phyloP scores from a whole-genome alignment of 352 stramenopile genomes.

The Phytophthora foliorum region DNA sequence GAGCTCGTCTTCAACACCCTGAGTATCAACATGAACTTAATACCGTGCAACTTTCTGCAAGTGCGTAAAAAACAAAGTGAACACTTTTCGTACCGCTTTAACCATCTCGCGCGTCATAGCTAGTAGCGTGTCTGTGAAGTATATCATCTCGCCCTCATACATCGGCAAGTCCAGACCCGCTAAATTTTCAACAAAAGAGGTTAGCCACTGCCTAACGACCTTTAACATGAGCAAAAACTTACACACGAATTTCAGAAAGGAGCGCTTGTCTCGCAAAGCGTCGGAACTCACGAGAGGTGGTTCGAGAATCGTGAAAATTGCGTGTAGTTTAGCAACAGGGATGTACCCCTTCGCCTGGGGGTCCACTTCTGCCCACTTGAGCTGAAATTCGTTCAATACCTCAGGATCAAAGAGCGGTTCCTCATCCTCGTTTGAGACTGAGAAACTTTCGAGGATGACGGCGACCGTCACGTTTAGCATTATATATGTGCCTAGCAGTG shows the following conservation, averaged over 20 bases:
- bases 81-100: constrained; percentile 67
- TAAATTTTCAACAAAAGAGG: constrained; percentile 26
- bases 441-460: constrained; percentile 95
- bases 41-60: not conserved
- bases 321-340: constrained; percentile 65
- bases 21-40: not conserved
- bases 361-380: constrained; percentile 90
- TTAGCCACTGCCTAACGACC: not conserved
- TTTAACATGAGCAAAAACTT: constrained; percentile 25
- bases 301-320: constrained; percentile 78
- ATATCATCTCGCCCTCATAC: constrained; percentile 81
- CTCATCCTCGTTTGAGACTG: constrained; percentile 81
- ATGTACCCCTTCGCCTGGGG: constrained; percentile 89
- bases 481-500: constrained; percentile 93
- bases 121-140: constrained; percentile 90
- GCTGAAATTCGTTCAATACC: constrained; percentile 89
- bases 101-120: constrained; percentile 82
- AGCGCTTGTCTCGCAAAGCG: constrained; percentile 40
- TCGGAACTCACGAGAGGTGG: constrained; percentile 72
- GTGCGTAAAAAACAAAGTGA: not conserved
- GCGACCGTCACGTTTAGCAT: constrained; percentile 96
- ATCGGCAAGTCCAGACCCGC: constrained; percentile 72
- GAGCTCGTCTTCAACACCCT: constrained; percentile 30
- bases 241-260: constrained; percentile 63
- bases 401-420: constrained; percentile 88